Evolutionary conservation across 2,329 filamentous ascomycete genomes (phyloP).

Genomic region (Xylaria sp.): DNA sequence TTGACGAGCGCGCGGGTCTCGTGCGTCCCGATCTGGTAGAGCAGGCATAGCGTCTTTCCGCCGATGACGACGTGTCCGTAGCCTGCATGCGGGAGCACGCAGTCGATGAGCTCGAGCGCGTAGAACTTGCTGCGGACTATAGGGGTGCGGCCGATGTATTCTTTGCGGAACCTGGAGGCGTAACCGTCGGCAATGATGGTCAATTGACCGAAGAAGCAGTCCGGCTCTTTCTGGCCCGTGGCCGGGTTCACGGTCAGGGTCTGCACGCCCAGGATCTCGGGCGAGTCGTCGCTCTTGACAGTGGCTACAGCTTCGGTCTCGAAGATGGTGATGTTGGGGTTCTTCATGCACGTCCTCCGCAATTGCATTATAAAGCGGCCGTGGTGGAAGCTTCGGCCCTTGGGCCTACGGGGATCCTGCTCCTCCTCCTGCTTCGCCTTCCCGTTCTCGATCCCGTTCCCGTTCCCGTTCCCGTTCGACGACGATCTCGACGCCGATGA

Average conservation of each 20-base stretch:
- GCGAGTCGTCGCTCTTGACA: slow-evolving; percentile 74
- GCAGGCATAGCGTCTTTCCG: slow-evolving; percentile 78
- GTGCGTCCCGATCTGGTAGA: slow-evolving; percentile 96
- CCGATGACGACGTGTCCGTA: slow-evolving; percentile 92
- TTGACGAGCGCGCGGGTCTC: slow-evolving; percentile 93
- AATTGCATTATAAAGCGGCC: slow-evolving; percentile 90
- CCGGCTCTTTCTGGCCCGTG: slow-evolving; percentile 66
- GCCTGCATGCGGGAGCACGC: slow-evolving; percentile 76
- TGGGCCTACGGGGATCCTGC: slow-evolving; percentile 59
- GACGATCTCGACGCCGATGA: slow-evolving; percentile 14
- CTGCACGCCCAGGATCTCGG: slow-evolving; percentile 85
- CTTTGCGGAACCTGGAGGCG: slow-evolving; percentile 88
- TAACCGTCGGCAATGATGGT: slow-evolving; percentile 95
- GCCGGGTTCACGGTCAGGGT: slow-evolving; percentile 71
- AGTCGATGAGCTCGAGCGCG: slow-evolving; percentile 91
- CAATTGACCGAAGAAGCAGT: slow-evolving; percentile 88
- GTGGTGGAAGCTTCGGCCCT: slow-evolving; percentile 91
- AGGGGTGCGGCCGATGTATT: slow-evolving; percentile 74
- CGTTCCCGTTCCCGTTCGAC: slow-evolving; percentile 34
- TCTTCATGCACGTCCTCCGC: slow-evolving; percentile 76
- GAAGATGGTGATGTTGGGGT: slow-evolving; percentile 87
- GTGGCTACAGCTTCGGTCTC: slow-evolving; percentile 87
- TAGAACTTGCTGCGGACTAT: slow-evolving; percentile 88
- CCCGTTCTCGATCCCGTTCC: slow-evolving; percentile 32
- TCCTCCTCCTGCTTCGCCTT: slow-evolving; percentile 45